Evolutionary conservation across 495 filamentous ascomycete species (phyloP), one percentile per base, ranked within the genome.

Genomic region (Podospora sp.): DNA sequence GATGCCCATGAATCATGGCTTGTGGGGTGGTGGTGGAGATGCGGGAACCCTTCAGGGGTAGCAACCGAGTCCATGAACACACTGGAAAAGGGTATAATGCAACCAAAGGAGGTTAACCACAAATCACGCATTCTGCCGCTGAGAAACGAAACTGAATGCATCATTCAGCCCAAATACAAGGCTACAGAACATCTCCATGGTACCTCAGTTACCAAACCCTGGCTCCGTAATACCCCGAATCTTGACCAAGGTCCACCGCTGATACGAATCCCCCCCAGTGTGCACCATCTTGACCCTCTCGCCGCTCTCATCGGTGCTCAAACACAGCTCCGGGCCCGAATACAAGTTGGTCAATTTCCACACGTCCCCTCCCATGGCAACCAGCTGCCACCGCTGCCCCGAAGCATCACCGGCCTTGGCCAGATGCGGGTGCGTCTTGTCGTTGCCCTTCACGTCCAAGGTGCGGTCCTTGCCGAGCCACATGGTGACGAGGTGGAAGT

Each of bases 171-270:
- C n/a, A n/a, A n/a, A n/a, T n/a, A n/a, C n/a, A n/a, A n/a, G n/a
- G n/a, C n/a, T n/a, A n/a, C n/a, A n/a, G n/a, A n/a, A n/a, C 51
- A 55, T 2, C 11, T 22, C 51, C 18, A 20, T n/a, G 16, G 8
- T 20, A 33, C 29, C 22, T 57, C 11, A 46, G 9, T 46, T 24
- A 33, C 21, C 53, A 57, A 57, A 57, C 53, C 53, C 53, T 21
- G 53, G 53, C 53, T 57, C 53, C 20, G 22, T 57, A 18, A 57
- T 57, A 20, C 18, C 53, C 53, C 53, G 53, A 57, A 57, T 57
- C 53, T 57, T 57, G 20, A 57, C 26, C 53, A 57, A 26, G 9
- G 53, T 57, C 53, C 53, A 57, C 26, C 53, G 53, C 26, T 57
- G 53, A 25, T 57, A 16, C 26, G 53, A 57, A 26, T 57, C 53